Conservation (phyloP, 2,329 filamentous ascomycete species). For the Fusarium siculi region DNA sequence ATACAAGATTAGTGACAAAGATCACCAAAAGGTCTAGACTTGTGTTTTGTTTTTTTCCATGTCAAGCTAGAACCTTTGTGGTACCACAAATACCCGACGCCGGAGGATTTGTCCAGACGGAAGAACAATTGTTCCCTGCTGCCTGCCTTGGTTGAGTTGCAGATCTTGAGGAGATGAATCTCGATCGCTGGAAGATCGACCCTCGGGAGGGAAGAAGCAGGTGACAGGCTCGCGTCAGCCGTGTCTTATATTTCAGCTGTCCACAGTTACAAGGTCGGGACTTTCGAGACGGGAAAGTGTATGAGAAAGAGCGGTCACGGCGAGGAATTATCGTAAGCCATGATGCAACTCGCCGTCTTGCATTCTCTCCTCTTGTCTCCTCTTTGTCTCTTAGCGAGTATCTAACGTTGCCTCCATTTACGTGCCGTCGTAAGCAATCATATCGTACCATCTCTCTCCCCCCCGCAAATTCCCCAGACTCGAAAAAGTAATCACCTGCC, state of each 20-base stretch:
- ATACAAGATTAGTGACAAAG: background rate
- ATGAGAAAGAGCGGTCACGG: constrained; percentile 1
- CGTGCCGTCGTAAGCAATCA: background rate
- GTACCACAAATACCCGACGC: constrained; percentile 5
- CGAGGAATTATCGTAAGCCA: constrained; percentile 14
- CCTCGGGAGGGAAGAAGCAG: background rate
- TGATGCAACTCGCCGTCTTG: background rate
- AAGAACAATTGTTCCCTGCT: constrained; percentile 4
- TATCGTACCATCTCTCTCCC: constrained; percentile 6
- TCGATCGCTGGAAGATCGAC: constrained; percentile 32
- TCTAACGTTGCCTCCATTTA: background rate
- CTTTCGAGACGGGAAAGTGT: constrained; percentile 1
- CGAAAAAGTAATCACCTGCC: constrained; percentile 32
- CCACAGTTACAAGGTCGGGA: constrained; percentile 1
- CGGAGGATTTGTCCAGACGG: constrained; percentile 5
- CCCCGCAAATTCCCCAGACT: constrained; percentile 41
- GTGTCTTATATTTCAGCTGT: constrained; percentile 23
- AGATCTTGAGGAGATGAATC: constrained; percentile 25
- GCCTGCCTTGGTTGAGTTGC: constrained; percentile 11
- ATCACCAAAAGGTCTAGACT: background rate
- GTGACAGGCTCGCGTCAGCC: constrained; percentile 17
- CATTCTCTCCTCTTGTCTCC: background rate
- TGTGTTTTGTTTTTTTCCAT: background rate
- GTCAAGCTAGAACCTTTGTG: constrained; percentile 14
- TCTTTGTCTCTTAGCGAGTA: background rate